These are phyloP conservation scores for Cenchrus americanus DNA, from an alignment of 176 grass and related monocot species.

Conservation along the genomic window DNA sequence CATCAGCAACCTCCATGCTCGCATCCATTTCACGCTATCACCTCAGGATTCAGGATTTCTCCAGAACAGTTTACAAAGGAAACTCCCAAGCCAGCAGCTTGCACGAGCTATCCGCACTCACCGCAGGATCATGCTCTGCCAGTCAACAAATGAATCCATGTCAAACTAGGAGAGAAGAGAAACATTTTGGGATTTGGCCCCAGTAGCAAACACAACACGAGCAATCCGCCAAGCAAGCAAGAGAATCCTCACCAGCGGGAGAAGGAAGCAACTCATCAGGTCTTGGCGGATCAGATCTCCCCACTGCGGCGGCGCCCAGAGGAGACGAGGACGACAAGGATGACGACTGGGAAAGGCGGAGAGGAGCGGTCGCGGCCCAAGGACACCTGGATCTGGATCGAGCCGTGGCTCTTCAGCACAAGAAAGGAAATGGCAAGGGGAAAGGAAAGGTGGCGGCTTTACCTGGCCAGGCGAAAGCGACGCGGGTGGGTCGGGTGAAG, in stretches of 20 bases:
- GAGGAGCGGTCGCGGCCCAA: neutral
- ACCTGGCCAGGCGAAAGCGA: slow-evolving; percentile 24
- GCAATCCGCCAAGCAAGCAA: neutral
- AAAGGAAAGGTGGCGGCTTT: slow-evolving; percentile 37
- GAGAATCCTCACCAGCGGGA: neutral
- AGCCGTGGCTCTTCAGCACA: slow-evolving; percentile 3
- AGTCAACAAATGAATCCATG: slow-evolving; percentile 1
- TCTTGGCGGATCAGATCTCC: slow-evolving; percentile 22
- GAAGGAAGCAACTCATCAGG: slow-evolving; percentile 12
- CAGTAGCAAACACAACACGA: neutral
- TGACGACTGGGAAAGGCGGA: neutral
- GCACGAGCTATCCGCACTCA: neutral
- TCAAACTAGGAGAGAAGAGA: neutral
- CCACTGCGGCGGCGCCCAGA: neutral
- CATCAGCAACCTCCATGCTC: neutral
- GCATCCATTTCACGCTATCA: slow-evolving; percentile 42
- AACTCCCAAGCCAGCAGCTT: neutral
- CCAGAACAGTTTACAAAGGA: neutral
- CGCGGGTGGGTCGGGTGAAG: neutral
- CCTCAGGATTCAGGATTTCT: slow-evolving; percentile 29
- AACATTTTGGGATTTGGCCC: neutral
- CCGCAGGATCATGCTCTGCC: slow-evolving; percentile 34
- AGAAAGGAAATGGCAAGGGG: slow-evolving; percentile 26
- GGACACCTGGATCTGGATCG: slow-evolving; percentile 42
- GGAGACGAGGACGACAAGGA: neutral